These are phyloP conservation scores for carrot (Daucus carota) DNA, from an alignment of 129 eudicot species.

Conservation along the genomic window DH1_v3.0 NC_030386.2:15387501-15388000, in stretches of 20 bases:
- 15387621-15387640: constrained; percentile 75
- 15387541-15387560: constrained; percentile 48
- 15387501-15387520: constrained; percentile 86
- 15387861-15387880: constrained; percentile 29
- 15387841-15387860: constrained; percentile 36
- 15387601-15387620: background rate
- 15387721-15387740: constrained; percentile 47
- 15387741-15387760: constrained; percentile 22
- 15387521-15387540: constrained; percentile 98
- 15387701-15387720: constrained; percentile 61
- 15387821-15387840: constrained; percentile 21
- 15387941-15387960: constrained; percentile 43
- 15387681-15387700: constrained; percentile 97
- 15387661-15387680: constrained; percentile 73
- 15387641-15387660: constrained; percentile 89
- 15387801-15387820: constrained; percentile 51
- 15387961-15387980: constrained; percentile 67
- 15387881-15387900: constrained; percentile 25
- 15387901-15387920: constrained; percentile 31
- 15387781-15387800: constrained; percentile 39
- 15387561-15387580: constrained; percentile 11
- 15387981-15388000: constrained; percentile 85
- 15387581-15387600: background rate
- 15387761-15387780: constrained; percentile 29
- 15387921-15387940: constrained; percentile 35